Base-by-base conservation (phyloP, 768 basidiomycete species). In the Serendipita indica region DNA sequence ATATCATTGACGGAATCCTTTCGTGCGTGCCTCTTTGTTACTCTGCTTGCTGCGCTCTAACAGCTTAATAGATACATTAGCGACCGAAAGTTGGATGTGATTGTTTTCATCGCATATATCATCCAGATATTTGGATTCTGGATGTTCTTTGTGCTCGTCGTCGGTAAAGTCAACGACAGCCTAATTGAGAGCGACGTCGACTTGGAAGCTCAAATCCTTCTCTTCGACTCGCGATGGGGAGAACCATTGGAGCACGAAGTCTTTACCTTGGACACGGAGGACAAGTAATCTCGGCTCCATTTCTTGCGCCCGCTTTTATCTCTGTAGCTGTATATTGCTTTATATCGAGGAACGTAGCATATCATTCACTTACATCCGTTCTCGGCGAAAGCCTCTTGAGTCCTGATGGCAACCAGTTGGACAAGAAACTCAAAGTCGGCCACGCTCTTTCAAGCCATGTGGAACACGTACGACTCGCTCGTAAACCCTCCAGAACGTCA, bases 61-160 rank as follows among this genome's bases (percentile, higher is more conserved):
- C n/a, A n/a, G n/a, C n/a, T n/a, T n/a, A n/a, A n/a, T 6, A 25
- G 6, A 6, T 43, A 43, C n/a, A n/a, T 6, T 43, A n/a, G 16
- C n/a, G 18, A 18, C 16, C 5, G 30, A 3, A 5, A 22, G 7
- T 32, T 27, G 7, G 49, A 54, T 54, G 7, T 4, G 4, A 27
- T 54, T n/a, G 16, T 28, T 27, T 32, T 54, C n/a, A 28, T 25
- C 7, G 30, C 20, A 4, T 18, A 4, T n/a, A 20, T 54, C 30
- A 27, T 54, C 10, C 49, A 54, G 30, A 30, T 54, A 20, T 30
- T 54, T 27, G 49, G 7, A 12, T 54, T 54, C 22, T 54, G 49
- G 49, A 54, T 16, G 49, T 54, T 54, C 49, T 34, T 41, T 33
- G 34, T 59, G 2, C 41, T 52, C 33, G n/a, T 39, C 27, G 18